phyloP scores from a whole-genome alignment of 2,329 filamentous ascomycete genomes.

The Colletotrichum sp. region DNA sequence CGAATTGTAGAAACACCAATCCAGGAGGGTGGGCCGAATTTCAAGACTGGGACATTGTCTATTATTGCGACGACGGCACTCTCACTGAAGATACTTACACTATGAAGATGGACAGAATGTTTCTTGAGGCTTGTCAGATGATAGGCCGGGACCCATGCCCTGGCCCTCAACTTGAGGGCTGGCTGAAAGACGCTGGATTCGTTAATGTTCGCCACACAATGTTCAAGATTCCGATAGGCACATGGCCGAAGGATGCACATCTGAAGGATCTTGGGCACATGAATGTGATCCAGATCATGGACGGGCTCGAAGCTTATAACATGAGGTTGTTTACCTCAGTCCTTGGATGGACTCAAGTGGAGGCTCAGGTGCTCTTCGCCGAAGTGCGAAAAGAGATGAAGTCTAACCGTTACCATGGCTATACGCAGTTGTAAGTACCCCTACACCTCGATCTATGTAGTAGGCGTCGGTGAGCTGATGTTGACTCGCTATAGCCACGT shows the following conservation, averaged over 20 bases:
- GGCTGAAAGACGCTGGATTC: conserved; percentile 42
- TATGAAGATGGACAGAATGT: no score
- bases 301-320: conserved; percentile 27
- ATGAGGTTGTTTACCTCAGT: conserved; percentile 30
- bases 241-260: conserved; percentile 38
- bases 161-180: conserved; percentile 26
- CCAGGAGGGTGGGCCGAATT: no score
- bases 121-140: no score
- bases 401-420: background rate
- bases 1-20: no score
- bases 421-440: background rate
- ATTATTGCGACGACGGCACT: no score
- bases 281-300: conserved; percentile 17
- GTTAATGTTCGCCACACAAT: conserved; percentile 31
- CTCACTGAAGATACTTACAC: no score
- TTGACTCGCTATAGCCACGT: background rate
- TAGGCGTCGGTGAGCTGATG: no score
- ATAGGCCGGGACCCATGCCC: conserved; percentile 33
- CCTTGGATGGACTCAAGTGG: conserved; percentile 29
- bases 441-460: no score
- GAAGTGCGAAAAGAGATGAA: conserved; percentile 30
- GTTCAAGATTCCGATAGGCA: conserved; percentile 36
- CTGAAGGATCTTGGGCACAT: conserved; percentile 34
- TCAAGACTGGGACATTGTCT: no score
- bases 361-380: conserved; percentile 30